Evolutionary conservation across 2,329 filamentous ascomycete species (phyloP).

Genomic region (Diaporthe humulicola): DNA sequence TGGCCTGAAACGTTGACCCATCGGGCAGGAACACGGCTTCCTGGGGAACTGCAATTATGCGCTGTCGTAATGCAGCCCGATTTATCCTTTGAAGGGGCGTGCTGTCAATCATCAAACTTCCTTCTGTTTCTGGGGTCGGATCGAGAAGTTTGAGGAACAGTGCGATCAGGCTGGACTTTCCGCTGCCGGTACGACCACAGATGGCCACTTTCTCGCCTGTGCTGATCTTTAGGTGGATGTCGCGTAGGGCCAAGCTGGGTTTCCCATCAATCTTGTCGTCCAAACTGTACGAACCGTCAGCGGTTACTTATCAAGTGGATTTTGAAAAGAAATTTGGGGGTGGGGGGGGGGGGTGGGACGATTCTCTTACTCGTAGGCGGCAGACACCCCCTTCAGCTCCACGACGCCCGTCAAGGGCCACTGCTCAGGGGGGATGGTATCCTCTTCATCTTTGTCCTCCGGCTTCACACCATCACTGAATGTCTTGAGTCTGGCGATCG

Average conservation of each 20-base stretch:
- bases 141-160: constrained; percentile 58
- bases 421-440: constrained; percentile 42
- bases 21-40: constrained; percentile 66
- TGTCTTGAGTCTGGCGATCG: constrained; percentile 51
- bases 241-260: constrained; percentile 43
- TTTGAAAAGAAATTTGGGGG: background rate
- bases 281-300: background rate
- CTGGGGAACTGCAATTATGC: constrained; percentile 66
- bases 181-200: constrained; percentile 60
- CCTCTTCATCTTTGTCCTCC: constrained; percentile 48
- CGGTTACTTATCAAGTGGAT: background rate
- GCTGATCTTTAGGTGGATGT: constrained; percentile 47
- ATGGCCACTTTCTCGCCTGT: constrained; percentile 55
- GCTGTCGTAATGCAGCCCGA: constrained; percentile 57
- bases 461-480: constrained; percentile 45
- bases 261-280: background rate
- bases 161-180: constrained; percentile 59
- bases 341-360: no score
- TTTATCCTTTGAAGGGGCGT: constrained; percentile 53
- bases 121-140: constrained; percentile 45
- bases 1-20: constrained; percentile 54
- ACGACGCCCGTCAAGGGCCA: constrained; percentile 46
- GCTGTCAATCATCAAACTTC: constrained; percentile 58
- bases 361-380: constrained; percentile 43
- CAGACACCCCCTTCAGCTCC: constrained; percentile 44